A percentile compares a stretch with the other conserved stretches of the same genome.
Evolutionary conservation across 305 asterid species (phyloP).

Genomic region (Salvia sclarea): DNA sequence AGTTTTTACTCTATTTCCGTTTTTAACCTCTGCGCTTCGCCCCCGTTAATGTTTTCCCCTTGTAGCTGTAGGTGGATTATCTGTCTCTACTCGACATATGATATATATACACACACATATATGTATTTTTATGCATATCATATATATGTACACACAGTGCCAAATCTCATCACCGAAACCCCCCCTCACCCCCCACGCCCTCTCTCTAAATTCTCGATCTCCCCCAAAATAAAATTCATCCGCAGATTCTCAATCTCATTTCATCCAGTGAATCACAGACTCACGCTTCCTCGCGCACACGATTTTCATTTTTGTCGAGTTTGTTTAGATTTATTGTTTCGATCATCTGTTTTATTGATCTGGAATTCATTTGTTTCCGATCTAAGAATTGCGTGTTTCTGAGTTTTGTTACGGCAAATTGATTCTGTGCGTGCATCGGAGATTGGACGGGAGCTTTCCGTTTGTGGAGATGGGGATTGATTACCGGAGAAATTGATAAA

Average conservation of each 20-base stretch:
- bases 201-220: conserved; percentile 56
- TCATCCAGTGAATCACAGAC: conserved; percentile 30
- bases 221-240: conserved; percentile 37
- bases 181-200: conserved; percentile 40
- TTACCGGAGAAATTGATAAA: conserved; percentile 33
- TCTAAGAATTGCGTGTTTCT: conserved; percentile 34
- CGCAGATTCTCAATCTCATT: conserved; percentile 47
- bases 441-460: conserved; percentile 28
- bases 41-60: conserved; percentile 23
- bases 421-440: conserved; percentile 38
- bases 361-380: conserved; percentile 40
- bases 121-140: not conserved
- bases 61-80: not conserved
- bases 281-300: conserved; percentile 20
- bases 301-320: conserved; percentile 10
- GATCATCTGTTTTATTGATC: conserved; percentile 45
- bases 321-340: conserved; percentile 30
- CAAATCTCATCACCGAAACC: conserved; percentile 69
- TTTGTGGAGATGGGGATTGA: conserved; percentile 44
- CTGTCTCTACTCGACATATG: conserved; percentile 23
- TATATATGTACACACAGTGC: conserved; percentile 34
- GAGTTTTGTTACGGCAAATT: conserved; percentile 26
- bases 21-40: conserved; percentile 28
- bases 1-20: conserved; percentile 15
- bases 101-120: conserved; percentile 22